Conservation (phyloP, 768 basidiomycete genomes). For the Solioccasus polychromus region DNA sequence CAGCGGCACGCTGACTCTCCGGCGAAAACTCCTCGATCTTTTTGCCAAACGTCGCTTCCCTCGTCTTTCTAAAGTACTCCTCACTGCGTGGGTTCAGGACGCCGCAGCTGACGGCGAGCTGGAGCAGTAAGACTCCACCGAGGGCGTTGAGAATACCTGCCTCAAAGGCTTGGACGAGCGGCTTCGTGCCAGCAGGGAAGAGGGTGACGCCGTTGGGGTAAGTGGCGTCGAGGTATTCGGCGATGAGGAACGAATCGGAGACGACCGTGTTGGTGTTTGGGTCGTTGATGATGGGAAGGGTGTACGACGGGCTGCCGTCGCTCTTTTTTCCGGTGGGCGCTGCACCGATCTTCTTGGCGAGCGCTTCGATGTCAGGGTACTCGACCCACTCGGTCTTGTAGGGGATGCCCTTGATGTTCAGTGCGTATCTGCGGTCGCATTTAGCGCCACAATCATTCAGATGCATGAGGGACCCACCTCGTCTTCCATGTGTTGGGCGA, state of each 20-base stretch:
- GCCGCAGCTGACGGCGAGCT: conserved; percentile 8
- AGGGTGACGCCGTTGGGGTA: conserved; percentile 39
- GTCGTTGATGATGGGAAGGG: conserved; percentile 42
- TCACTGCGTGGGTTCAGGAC: conserved; percentile 28
- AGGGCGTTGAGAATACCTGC: conserved; percentile 11
- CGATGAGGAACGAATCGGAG: conserved; percentile 42
- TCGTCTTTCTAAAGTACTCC: conserved; percentile 33
- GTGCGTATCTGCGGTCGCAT: conserved; percentile 26
- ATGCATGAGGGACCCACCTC: conserved; percentile 28
- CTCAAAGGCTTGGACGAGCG: conserved; percentile 41
- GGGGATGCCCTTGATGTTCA: conserved; percentile 41
- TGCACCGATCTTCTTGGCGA: conserved; percentile 33
- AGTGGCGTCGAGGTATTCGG: conserved; percentile 43
- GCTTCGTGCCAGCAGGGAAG: conserved; percentile 40
- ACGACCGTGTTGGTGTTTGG: conserved; percentile 33
- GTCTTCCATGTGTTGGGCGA: conserved; percentile 48
- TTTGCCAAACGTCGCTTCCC: conserved; percentile 31
- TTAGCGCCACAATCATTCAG: background rate
- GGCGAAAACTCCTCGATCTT: conserved; percentile 37
- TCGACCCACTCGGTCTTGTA: conserved; percentile 45
- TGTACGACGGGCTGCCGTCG: conserved; percentile 36
- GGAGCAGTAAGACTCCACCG: conserved; percentile 9
- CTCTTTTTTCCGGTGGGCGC: conserved; percentile 26
- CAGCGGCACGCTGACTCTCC: conserved; percentile 23
- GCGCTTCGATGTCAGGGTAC: conserved; percentile 38